Base-by-base conservation (phyloP, 768 basidiomycete species). In the Panellus pusillus region DNA sequence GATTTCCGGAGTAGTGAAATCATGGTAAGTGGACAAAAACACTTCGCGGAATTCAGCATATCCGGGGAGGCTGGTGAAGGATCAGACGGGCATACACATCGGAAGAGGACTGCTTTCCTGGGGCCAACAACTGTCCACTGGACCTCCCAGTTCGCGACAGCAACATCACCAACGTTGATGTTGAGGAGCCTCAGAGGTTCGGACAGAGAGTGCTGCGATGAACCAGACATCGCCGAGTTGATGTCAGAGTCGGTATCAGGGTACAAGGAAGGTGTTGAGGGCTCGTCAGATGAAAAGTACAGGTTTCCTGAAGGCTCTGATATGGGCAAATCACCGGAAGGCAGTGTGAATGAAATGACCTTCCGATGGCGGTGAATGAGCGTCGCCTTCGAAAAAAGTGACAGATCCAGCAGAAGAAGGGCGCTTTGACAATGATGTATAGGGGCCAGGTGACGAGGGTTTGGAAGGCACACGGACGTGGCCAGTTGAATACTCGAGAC, bases 101-200 rank as follows among this genome's bases (percentile, higher is more conserved):
- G 24, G 24, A 24, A 24, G 24, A 24, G 24, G 24, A 6, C 24
- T 17, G 14, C 65, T 69, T 66, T 43, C 72, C 71, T 70, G 53
- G 69, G 70, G 47, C 68, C 63, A 19, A 61, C 63, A 44, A 75
- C 43, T 78, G 54, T 78, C 71, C 4, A 78, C 65, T 20, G 78
- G 55, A 11, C 75, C 78, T 55, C 75, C 72, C 47, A 80, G 12
- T 74, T 79, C 6, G 73, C 78, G 9, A 74, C 68, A 15, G 58
- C 59, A 4, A 79, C 72, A 4, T 60, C 51, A 7, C 72, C 74
- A 44, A 59, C 51, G 3, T 55, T 60, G 14, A 67, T 40, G 47
- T 72, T 58, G 37, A 73, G 63, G 32, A 71, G 64, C 8, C 57
- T 42, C 19, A 59, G 55, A 9, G 62, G 59, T 31, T 69, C 65